Evolutionary conservation across 176 grass and related monocot genomes (phyloP).

Genomic region (Oryza officinalis): DNA sequence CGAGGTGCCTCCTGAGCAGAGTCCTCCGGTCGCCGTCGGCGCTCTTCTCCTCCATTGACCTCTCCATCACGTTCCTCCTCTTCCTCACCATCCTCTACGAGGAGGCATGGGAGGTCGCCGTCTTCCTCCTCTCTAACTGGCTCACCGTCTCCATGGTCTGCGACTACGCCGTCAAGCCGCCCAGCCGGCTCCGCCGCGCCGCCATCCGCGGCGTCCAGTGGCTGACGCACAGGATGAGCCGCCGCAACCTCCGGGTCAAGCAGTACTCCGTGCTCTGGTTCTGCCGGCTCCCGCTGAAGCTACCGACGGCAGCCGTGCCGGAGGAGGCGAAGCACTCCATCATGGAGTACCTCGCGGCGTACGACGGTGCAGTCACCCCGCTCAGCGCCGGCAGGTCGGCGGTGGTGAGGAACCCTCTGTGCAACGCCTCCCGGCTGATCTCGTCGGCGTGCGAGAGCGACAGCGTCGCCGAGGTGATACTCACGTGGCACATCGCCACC

Average conservation of each 20-base stretch:
- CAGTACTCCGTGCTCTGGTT: slow-evolving; percentile 3
- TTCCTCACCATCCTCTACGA: not conserved
- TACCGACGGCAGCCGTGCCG: not conserved
- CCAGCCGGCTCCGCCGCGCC: not conserved
- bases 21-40: not conserved
- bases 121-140: slow-evolving; percentile 36
- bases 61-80: slow-evolving; percentile 8
- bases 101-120: slow-evolving; percentile 18
- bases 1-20: not conserved
- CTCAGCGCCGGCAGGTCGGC: not conserved
- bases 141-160: not conserved
- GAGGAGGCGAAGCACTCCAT: not conserved
- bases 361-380: too few species aligned
- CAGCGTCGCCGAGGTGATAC: slow-evolving; percentile 24
- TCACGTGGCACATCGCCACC: slow-evolving; percentile 30
- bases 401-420: not conserved
- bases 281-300: not conserved
- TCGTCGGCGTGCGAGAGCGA: not conserved
- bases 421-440: too few species aligned
- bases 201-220: not conserved
- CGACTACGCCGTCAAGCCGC: not conserved
- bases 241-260: not conserved
- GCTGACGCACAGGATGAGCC: not conserved
- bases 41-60: not conserved
- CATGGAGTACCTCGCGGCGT: not conserved